Percentiles rank a stretch among this genome's conserved stretches.
These are phyloP conservation scores for Posidonia australis DNA, from an alignment of 106 monocot genomes.

Conservation along the genomic window DNA sequence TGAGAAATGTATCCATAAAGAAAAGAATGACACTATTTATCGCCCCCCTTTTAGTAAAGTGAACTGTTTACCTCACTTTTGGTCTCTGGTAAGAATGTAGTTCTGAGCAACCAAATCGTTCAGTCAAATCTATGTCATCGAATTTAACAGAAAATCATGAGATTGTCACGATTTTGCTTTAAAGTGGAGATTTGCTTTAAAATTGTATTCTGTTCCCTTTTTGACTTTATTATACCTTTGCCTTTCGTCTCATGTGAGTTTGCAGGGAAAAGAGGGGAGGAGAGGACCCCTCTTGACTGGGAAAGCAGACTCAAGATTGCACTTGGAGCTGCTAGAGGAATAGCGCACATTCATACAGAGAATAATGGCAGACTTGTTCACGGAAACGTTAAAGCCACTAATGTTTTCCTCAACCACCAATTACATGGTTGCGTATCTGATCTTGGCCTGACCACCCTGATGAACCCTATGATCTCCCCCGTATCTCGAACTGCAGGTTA, in stretches of 20 bases:
- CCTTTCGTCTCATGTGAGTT: not conserved
- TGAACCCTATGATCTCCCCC: conserved; percentile 8
- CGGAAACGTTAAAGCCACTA: conserved; percentile 56
- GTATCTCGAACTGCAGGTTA: conserved; percentile 26
- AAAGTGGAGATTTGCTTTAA: not conserved
- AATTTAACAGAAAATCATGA: too few relatives aligned
- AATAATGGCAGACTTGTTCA: conserved; percentile 31
- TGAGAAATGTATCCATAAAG: too few relatives aligned
- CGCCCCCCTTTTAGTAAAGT: too few relatives aligned
- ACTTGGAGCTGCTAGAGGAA: conserved; percentile 35
- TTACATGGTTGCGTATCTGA: conserved; percentile 38
- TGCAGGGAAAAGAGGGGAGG: conserved; percentile 39
- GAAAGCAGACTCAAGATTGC: conserved; percentile 30
- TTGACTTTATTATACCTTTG: not conserved
- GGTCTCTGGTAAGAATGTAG: too few relatives aligned
- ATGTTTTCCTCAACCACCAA: conserved; percentile 37
- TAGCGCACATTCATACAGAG: conserved; percentile 31
- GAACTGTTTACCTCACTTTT: too few relatives aligned
- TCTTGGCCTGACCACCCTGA: conserved; percentile 18
- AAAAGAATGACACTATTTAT: too few relatives aligned
- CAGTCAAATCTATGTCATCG: too few relatives aligned
- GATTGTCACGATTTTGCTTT: not conserved
- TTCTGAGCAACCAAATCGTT: too few relatives aligned
- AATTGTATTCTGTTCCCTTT: not conserved
- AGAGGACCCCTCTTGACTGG: conserved; percentile 30